Evolutionary conservation across 106 monocot genomes (phyloP), one percentile per base, ranked within the genome.

Genomic region (Platanthera zijinensis): DNA sequence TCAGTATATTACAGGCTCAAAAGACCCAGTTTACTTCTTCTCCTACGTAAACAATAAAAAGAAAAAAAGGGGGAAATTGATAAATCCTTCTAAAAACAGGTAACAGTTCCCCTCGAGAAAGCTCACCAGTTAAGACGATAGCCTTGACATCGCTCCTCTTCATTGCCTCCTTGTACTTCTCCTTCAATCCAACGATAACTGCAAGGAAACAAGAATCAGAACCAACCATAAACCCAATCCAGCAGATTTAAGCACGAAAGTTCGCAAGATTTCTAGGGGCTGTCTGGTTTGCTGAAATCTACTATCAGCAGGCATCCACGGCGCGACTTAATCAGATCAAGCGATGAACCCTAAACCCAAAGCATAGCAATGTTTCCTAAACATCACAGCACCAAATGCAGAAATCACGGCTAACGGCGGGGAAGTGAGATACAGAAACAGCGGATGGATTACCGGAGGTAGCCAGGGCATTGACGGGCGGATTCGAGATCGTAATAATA

Each of bases 101-200:
- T n/a, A n/a, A n/a, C n/a, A 51, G 21, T 51, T 28, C 8, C 48
- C 7, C 32, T 18, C 22, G 70, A 47, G 46, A 47, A 52, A 52
- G 51, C 45, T 25, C 17, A 78, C 78, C 78, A 71, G 78, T 78
- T 48, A 78, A 67, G 10, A 78, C 78, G 13, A 78, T 78, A 22
- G 78, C 78, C 48, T 71, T 71, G 57, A 78, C 78, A 54, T 78
- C 78, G 19, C 22, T 49, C 57, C 78, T 78, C 39, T 57, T 56
- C 78, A 71, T 78, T 6, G 78, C 78, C 32, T 71, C 78, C 57
- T 7, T n/a, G 71, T 78, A 78, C 52, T 72, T 78, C 3, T 57
- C 46, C 54, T 71, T 78, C 71, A 78, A 71, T 71, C 48, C 56
- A 51, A 30, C 78, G 32, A 57, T 4, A 78, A 78, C 71, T 78